Percentiles rank a stretch among this genome's conserved stretches.
Conservation (phyloP, 2,329 filamentous ascomycete species). For the Fusarium devonianum region DNA sequence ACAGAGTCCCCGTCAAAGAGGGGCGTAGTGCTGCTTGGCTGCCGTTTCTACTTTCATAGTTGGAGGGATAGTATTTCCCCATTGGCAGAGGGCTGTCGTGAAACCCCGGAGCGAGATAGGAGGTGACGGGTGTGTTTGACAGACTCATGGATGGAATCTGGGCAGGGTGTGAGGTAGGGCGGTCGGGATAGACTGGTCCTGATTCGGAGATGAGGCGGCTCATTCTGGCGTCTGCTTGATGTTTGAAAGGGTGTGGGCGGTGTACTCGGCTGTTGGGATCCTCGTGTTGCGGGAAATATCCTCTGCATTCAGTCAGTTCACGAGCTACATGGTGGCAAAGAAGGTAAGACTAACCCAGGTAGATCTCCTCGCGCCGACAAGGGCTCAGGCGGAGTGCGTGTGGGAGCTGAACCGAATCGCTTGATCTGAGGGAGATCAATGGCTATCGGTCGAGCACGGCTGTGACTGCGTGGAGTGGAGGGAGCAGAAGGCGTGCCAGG, state of each 20-base stretch:
- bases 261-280: slow-evolving; percentile 57
- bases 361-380: slow-evolving; percentile 66
- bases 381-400: slow-evolving; percentile 56
- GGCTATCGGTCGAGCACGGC: slow-evolving; percentile 57
- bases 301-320: slow-evolving; percentile 49
- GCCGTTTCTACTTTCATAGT: slow-evolving; percentile 58
- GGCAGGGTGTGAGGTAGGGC: slow-evolving; percentile 40
- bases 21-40: slow-evolving; percentile 33
- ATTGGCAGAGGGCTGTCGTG: slow-evolving; percentile 58
- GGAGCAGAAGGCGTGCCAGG: slow-evolving; percentile 33
- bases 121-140: slow-evolving; percentile 55
- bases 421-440: slow-evolving; percentile 58
- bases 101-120: slow-evolving; percentile 59
- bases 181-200: slow-evolving; percentile 38
- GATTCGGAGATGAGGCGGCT: slow-evolving; percentile 48
- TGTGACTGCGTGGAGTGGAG: slow-evolving; percentile 32
- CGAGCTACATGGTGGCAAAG: not conserved
- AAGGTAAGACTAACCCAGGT: slow-evolving; percentile 57
- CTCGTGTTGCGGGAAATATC: slow-evolving; percentile 68
- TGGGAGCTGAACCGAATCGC: slow-evolving; percentile 50
- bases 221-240: slow-evolving; percentile 48
- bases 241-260: slow-evolving; percentile 60
- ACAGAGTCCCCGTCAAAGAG: slow-evolving; percentile 39
- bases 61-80: slow-evolving; percentile 70
- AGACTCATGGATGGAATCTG: slow-evolving; percentile 29